Evolutionary conservation across 768 basidiomycete species (phyloP), one percentile per base, ranked within the genome.

Genomic region (Chalciporus pseudorubinellus): DNA sequence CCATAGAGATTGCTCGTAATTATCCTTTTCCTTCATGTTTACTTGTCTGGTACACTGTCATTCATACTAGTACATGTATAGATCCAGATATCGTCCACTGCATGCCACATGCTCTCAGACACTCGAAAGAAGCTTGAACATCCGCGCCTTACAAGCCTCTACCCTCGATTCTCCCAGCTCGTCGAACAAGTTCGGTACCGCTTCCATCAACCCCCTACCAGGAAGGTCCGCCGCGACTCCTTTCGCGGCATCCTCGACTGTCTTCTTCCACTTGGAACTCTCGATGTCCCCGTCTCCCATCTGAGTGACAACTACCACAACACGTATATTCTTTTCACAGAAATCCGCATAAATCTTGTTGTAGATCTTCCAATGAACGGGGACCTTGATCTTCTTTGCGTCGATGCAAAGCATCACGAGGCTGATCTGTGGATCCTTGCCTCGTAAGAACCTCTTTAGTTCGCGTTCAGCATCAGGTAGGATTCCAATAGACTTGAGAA

Each of bases 321-420:
- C 56, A 24, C 43, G 52, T 19, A 48, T 1, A 6, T 29, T 48
- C 44, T 7, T 38, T 11, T 48, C 9, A 42, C 56, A 54, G 26
- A 66, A 64, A 28, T 60, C 41, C 1, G 31, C 44, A 24, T 44
- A 50, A 39, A 64, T 50, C 51, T 55, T 52, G 50, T 55, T 40
- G 22, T 61, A 64, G 21, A 51, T 55, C 47, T 52, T 61, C 63
- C 63, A 64, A 28, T 56, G 53, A 9, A 38, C 44, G 4, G 12
- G n/a, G 20, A 39, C 44, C 13, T 24, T 49, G 34, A 56, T 64
- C 39, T 64, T 64, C 48, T 36, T 57, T 22, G 50, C 51, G 4
- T 60, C 59, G 24, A 64, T 34, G 20, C 63, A 64, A 9, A 66
- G 33, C 31, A 64, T 38, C 39, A 66, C 59, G 43, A 64, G 53